phyloP scores from a whole-genome alignment of 1,139 yeast species.

The Candida freyschussii region DNA sequence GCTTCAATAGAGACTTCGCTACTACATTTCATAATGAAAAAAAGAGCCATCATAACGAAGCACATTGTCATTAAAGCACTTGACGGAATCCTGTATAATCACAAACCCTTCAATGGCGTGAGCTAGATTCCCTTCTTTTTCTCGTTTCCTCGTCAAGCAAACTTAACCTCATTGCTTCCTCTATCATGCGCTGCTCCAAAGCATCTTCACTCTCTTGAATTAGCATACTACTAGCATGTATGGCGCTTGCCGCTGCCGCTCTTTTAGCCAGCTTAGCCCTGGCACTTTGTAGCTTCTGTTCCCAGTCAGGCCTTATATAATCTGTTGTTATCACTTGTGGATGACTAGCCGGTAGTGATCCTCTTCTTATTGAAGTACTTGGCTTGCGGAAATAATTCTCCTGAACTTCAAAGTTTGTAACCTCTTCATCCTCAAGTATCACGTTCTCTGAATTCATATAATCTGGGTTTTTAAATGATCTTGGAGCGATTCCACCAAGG shows the following conservation, averaged over 20 bases:
- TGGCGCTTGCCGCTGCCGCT: constrained; percentile 91
- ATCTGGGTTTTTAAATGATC: constrained; percentile 28
- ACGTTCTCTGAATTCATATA: constrained; percentile 8
- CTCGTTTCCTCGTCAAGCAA: constrained; percentile 64
- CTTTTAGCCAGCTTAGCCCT: constrained; percentile 74
- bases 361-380: constrained; percentile 29
- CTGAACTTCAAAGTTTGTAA: constrained; percentile 21
- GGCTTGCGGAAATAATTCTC: constrained; percentile 24
- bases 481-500: constrained; percentile 41
- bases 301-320: constrained; percentile 90
- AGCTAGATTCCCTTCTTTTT: constrained; percentile 22
- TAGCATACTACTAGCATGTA: constrained; percentile 74
- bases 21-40: constrained; percentile 2
- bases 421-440: constrained; percentile 23
- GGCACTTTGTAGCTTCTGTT: constrained; percentile 62
- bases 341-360: constrained; percentile 55
- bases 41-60: constrained; percentile 7
- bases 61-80: constrained; percentile 1
- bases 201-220: constrained; percentile 33
- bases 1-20: too few species aligned
- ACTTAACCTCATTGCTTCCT: constrained; percentile 75
- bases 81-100: not conserved
- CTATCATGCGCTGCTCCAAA: constrained; percentile 75
- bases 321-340: constrained; percentile 74
- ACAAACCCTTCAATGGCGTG: constrained; percentile 5